These are phyloP conservation scores for Epichloe sp. DNA, from an alignment of 2,329 filamentous ascomycete species.

Conservation along the genomic window DNA sequence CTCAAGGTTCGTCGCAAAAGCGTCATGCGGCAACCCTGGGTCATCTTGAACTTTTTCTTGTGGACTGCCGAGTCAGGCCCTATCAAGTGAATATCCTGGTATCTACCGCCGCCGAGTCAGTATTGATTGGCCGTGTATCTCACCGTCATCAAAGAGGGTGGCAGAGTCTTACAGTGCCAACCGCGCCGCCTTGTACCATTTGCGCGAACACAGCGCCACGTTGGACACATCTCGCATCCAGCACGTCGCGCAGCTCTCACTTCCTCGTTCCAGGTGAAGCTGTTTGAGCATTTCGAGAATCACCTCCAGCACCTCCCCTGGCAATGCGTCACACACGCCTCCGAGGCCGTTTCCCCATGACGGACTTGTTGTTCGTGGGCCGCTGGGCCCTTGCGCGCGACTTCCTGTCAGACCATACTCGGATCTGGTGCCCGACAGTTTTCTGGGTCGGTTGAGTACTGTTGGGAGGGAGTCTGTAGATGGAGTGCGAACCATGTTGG, in stretches of 20 bases:
- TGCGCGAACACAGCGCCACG: conserved; percentile 35
- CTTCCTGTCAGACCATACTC: background rate
- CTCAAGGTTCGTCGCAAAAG: conserved; percentile 46
- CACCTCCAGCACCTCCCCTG: conserved; percentile 44
- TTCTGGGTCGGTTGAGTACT: conserved; percentile 23
- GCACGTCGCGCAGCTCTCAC: conserved; percentile 47
- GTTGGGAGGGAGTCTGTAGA: conserved; percentile 11
- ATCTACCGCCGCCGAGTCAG: conserved; percentile 20
- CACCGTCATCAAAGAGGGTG: background rate
- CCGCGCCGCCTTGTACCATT: conserved; percentile 38
- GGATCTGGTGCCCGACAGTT: conserved; percentile 15
- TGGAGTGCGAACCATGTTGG: conserved; percentile 11
- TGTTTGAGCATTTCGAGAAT: conserved; percentile 41
- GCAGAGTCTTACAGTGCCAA: conserved; percentile 32
- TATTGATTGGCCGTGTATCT: background rate
- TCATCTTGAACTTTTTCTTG: conserved; percentile 44
- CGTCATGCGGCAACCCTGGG: conserved; percentile 38
- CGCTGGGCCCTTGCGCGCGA: conserved; percentile 12
- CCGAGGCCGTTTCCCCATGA: conserved; percentile 25
- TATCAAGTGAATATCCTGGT: conserved; percentile 44
- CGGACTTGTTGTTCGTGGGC: conserved; percentile 13
- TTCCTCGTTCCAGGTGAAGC: conserved; percentile 33
- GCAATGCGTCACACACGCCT: conserved; percentile 37
- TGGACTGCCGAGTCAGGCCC: conserved; percentile 41
- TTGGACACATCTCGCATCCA: conserved; percentile 49